Evolutionary conservation across 2,329 filamentous ascomycete genomes (phyloP), one percentile per base, ranked within the genome.

Genomic region (Rutstroemia sp.): DNA sequence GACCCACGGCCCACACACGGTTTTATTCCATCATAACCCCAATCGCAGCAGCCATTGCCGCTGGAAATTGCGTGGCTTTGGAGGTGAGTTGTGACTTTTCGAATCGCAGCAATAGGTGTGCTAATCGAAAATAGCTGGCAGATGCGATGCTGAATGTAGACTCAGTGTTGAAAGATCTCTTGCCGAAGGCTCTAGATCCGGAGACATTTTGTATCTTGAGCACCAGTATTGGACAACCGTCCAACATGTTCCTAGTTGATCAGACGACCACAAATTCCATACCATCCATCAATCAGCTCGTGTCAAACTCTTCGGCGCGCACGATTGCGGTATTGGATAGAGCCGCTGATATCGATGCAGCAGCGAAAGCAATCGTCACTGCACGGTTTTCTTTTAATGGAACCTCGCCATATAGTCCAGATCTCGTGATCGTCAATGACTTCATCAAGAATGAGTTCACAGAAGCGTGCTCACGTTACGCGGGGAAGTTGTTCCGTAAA

Each of bases 401-500:
- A 2, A 72, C 68, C 2, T 84, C 82, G 1, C 75, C 81, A 0
- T 86, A 85, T 63, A 78, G 81, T 0, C 83, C 83, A 0, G 82
- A 86, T 62, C 30, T 84, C 0, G 78, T 86, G 0, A 68, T 86
- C 0, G 82, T 87, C n/a, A 84, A 86, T 58, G 83, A 86, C 60
- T 86, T 78, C 57, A 72, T 75, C 3, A 79, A 79, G 69, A 73
- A 77, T 54, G 72, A 74, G 0, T 84, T 86, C 60, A 53, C 19
- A 1, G 44, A 53, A 19, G 55, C 57, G 1, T 63, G 60, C 37
- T 23, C 61, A 2, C 21, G 55, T 39, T 52, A 59, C 54, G 60
- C 59, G n/a, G 57, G 51, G 8, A 42, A 42, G 19, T 48, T 48
- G 5, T 42, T 42, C 19, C 19, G n/a, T 42, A 17, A n/a, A 42